Conservation (phyloP, 202 grass and related monocot species). For the Carex sylvatica region DNA sequence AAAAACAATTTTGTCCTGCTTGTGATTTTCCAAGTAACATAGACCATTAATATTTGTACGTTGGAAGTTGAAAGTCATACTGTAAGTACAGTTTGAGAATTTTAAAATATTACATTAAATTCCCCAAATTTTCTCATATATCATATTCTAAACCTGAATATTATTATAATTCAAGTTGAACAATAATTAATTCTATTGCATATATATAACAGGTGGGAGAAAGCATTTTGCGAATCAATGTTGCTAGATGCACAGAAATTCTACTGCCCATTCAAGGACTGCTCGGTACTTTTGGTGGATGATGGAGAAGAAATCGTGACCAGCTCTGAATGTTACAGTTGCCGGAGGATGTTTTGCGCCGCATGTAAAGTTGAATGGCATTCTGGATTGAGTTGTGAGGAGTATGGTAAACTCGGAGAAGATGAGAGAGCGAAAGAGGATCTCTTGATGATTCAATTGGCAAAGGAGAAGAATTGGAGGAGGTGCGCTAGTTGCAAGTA, state of each 20-base stretch:
- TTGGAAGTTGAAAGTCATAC: neutral
- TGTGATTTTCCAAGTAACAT: neutral
- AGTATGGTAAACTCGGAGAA: slow-evolving; percentile 5
- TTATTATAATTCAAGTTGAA: neutral
- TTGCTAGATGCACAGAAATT: slow-evolving; percentile 22
- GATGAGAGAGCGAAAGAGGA: slow-evolving; percentile 36
- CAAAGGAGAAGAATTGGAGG: slow-evolving; percentile 34
- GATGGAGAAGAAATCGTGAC: slow-evolving; percentile 18
- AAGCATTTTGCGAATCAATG: slow-evolving; percentile 35
- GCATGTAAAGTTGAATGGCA: slow-evolving; percentile 51
- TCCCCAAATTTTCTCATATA: neutral
- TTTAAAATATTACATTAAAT: neutral
- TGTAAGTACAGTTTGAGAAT: neutral
- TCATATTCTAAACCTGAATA: neutral
- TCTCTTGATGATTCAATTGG: slow-evolving; percentile 36
- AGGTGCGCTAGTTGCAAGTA: slow-evolving; percentile 50
- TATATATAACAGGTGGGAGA: slow-evolving; percentile 33
- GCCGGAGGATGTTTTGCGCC: slow-evolving; percentile 53
- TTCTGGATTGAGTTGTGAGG: slow-evolving; percentile 33
- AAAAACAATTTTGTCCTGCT: neutral
- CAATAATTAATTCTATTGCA: neutral
- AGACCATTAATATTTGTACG: neutral
- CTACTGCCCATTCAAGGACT: slow-evolving; percentile 63
- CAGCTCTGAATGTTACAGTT: slow-evolving; percentile 46
- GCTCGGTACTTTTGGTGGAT: slow-evolving; percentile 45